phyloP scores from a whole-genome alignment of 2,329 filamentous ascomycete species.

The Diplodia mutila region DNA sequence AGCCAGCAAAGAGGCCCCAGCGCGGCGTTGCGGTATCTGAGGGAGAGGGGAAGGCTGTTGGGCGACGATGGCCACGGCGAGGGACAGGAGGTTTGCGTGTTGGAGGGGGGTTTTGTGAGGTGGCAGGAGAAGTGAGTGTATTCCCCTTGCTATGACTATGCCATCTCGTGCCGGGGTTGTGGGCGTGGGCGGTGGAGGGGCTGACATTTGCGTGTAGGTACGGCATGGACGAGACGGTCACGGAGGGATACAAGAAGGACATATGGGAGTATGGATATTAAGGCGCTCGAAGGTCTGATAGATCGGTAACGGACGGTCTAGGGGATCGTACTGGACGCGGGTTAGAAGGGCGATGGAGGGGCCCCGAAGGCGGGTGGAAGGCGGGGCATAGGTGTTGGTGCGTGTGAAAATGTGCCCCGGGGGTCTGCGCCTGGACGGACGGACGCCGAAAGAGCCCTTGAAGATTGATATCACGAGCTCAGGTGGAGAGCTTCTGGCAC shows the following conservation, averaged over 20 bases:
- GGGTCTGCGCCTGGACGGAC: not conserved
- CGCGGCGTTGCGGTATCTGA: conserved; percentile 78
- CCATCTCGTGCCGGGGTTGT: not conserved
- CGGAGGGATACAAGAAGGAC: conserved; percentile 82
- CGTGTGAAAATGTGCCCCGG: not conserved
- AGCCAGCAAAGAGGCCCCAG: conserved; percentile 88
- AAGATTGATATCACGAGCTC: not conserved
- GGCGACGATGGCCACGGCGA: conserved; percentile 30
- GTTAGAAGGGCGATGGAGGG: conserved; percentile 15
- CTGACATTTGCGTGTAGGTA: conserved; percentile 48
- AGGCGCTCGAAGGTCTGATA: not conserved
- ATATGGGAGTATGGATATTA: conserved; percentile 68
- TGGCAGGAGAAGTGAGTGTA: conserved; percentile 76
- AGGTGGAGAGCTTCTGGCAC: not conserved
- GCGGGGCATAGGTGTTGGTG: not conserved
- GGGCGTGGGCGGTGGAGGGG: not conserved
- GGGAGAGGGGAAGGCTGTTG: conserved; percentile 65
- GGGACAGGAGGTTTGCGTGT: conserved; percentile 74
- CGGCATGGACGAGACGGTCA: conserved; percentile 77
- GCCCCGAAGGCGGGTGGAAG: not conserved
- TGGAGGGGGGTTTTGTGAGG: conserved; percentile 81
- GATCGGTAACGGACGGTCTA: conserved; percentile 10
- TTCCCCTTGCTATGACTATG: not conserved
- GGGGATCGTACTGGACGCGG: conserved; percentile 16
- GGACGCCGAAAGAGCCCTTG: not conserved